Evolutionary conservation across 2,329 filamentous ascomycete genomes (phyloP).

Genomic region (Aspergillus luchuensis): DNA sequence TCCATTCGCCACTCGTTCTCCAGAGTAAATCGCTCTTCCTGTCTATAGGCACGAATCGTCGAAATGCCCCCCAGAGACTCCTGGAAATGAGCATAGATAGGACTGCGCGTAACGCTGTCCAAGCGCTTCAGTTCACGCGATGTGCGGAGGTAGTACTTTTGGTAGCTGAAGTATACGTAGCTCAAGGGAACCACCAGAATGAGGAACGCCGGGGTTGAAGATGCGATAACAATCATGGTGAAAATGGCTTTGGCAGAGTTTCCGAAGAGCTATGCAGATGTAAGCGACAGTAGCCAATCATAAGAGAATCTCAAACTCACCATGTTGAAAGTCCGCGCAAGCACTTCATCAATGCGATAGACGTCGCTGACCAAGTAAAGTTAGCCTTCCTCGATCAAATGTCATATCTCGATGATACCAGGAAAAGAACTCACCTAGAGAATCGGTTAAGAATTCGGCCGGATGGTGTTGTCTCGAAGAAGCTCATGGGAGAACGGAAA

Average conservation of each 20-base stretch:
- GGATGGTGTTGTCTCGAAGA: conserved; percentile 95
- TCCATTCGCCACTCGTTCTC: conserved; percentile 99
- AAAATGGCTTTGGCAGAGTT: conserved; percentile 75
- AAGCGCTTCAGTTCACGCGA: conserved; percentile 95
- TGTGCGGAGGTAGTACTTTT: conserved; percentile 94
- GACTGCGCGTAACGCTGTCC: conserved; percentile 92
- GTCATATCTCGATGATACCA: not conserved
- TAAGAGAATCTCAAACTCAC: conserved; percentile 38
- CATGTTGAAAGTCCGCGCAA: conserved; percentile 98
- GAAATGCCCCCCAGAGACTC: conserved; percentile 92
- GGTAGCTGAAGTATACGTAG: conserved; percentile 84
- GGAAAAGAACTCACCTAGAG: conserved; percentile 66
- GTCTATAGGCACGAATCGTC: conserved; percentile 92
- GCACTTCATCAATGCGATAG: conserved; percentile 79
- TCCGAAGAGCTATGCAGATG: conserved; percentile 60
- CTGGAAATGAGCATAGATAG: conserved; percentile 98
- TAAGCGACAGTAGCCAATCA: conserved; percentile 18
- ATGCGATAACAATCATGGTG: conserved; percentile 82
- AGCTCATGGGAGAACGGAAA: conserved; percentile 96
- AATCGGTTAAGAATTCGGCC: conserved; percentile 97
- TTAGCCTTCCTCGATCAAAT: not conserved
- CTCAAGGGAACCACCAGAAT: conserved; percentile 78
- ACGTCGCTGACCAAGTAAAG: conserved; percentile 48
- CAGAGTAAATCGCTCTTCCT: conserved; percentile 80
- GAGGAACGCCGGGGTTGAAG: conserved; percentile 77